Conservation (phyloP, 2,329 filamentous ascomycete genomes). For the Coniochaeta sp. region DNA sequence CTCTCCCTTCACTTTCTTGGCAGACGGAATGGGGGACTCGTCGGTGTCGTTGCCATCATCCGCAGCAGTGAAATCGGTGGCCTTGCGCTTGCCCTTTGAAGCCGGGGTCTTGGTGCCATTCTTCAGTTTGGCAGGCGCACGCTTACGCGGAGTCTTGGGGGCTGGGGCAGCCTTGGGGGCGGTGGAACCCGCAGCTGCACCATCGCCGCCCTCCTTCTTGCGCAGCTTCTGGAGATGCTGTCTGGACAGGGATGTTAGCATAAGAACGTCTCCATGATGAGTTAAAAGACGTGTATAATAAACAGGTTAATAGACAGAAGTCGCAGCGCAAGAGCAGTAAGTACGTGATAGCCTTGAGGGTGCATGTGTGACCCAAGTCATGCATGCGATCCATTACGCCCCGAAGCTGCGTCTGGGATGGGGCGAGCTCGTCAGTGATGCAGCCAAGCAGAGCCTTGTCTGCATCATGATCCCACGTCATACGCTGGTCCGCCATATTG, state of each 20-base stretch:
- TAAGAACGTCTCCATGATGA: background rate
- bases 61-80: background rate
- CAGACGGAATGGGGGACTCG: conserved; percentile 19
- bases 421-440: conserved; percentile 14
- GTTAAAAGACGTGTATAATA: background rate
- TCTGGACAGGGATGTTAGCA: conserved; percentile 12
- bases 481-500: conserved; percentile 5
- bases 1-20: background rate
- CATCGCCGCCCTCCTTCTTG: conserved; percentile 15
- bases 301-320: conserved; percentile 3
- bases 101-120: conserved; percentile 5
- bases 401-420: conserved; percentile 15
- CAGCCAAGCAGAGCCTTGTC: conserved; percentile 21
- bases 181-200: background rate
- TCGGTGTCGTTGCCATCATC: background rate
- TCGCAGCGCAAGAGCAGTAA: conserved; percentile 2
- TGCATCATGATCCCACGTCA: conserved; percentile 17
- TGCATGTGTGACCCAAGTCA: conserved; percentile 16
- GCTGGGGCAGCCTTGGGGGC: conserved; percentile 4
- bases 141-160: conserved; percentile 12
- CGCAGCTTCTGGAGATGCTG: conserved; percentile 27
- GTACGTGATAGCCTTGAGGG: conserved; percentile 21
- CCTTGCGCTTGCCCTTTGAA: conserved; percentile 11
- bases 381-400: conserved; percentile 15
- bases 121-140: conserved; percentile 7